These are phyloP conservation scores for Centaurea solstitialis DNA, from an alignment of 129 eudicot species.

Conservation along the genomic window DNA sequence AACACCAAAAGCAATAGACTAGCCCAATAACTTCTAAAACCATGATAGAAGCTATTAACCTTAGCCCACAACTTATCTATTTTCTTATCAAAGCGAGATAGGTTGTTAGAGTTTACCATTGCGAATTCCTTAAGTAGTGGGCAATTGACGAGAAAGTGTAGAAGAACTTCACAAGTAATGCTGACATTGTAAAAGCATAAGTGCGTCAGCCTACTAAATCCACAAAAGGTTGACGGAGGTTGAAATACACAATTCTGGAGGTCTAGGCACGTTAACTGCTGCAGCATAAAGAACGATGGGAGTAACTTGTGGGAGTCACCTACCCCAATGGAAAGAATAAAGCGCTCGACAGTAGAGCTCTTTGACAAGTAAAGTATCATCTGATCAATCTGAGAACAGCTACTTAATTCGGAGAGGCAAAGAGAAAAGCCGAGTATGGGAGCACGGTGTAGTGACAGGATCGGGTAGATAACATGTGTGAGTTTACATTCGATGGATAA, in stretches of 20 bases:
- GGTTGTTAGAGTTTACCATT: neutral
- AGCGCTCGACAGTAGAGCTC: conserved; percentile 1
- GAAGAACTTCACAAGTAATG: conserved; percentile 10
- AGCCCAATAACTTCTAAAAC: no score
- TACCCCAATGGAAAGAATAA: conserved; percentile 20
- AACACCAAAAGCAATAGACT: no score
- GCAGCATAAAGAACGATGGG: conserved; percentile 20
- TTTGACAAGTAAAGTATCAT: conserved; percentile 23
- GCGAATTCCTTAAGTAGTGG: conserved; percentile 22
- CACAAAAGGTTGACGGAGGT: conserved; percentile 15
- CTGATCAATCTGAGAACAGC: conserved; percentile 34
- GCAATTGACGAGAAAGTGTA: conserved; percentile 26
- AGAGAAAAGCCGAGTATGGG: conserved; percentile 29
- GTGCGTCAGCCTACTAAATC: neutral
- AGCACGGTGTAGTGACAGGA: conserved; percentile 28
- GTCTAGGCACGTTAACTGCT: conserved; percentile 10
- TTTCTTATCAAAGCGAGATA: neutral
- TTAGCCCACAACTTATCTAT: neutral
- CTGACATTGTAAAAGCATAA: conserved; percentile 23
- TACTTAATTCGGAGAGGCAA: conserved; percentile 15
- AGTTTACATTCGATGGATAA: neutral
- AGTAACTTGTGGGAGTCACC: conserved; percentile 19
- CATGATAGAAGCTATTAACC: no score
- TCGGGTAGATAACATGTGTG: conserved; percentile 18
- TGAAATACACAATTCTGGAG: conserved; percentile 24